Conservation (phyloP, 306 rosid species). For the Trifolium pratense region DNA sequence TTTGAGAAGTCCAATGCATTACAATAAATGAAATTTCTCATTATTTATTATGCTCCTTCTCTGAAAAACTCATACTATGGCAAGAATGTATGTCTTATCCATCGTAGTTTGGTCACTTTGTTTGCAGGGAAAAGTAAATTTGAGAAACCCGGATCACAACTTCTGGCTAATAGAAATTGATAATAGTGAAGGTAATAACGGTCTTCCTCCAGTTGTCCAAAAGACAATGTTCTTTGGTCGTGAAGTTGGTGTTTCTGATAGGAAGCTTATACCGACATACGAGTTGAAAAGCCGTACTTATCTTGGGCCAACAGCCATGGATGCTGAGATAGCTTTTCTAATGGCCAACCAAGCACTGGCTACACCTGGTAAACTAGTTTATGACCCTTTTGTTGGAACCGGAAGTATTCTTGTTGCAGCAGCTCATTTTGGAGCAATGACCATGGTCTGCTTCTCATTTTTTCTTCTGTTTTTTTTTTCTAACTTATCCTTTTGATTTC, state of each 20-base stretch:
- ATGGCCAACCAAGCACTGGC: slow-evolving; percentile 97
- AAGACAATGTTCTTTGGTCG: slow-evolving; percentile 89
- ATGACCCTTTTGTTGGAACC: slow-evolving; percentile 95
- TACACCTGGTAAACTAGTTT: slow-evolving; percentile 77
- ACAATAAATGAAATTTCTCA: slow-evolving; percentile 17
- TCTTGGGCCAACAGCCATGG: slow-evolving; percentile 99
- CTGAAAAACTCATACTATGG: neutral
- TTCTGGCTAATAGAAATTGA: slow-evolving; percentile 89
- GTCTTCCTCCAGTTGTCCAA: slow-evolving; percentile 83
- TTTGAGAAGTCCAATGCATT: slow-evolving; percentile 29
- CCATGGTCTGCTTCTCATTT: slow-evolving; percentile 69
- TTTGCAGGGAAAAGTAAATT: slow-evolving; percentile 79
- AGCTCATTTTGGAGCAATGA: slow-evolving; percentile 96
- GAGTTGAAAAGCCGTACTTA: slow-evolving; percentile 90
- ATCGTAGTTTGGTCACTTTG: slow-evolving; percentile 17
- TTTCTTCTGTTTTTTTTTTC: slow-evolving; percentile 10
- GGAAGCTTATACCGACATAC: slow-evolving; percentile 92
- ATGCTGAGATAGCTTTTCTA: slow-evolving; percentile 94
- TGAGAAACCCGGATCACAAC: slow-evolving; percentile 85
- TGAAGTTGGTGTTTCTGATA: slow-evolving; percentile 85
- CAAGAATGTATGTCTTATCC: slow-evolving; percentile 20
- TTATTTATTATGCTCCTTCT: slow-evolving; percentile 16
- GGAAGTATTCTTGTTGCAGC: slow-evolving; percentile 94
- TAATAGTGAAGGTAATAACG: slow-evolving; percentile 76
- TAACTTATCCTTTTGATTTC: slow-evolving; percentile 17